Percentiles rank a stretch among this genome's conserved stretches.
phyloP scores from a whole-genome alignment of 140 eudicot genomes.

The Senecio squalidus region DNA sequence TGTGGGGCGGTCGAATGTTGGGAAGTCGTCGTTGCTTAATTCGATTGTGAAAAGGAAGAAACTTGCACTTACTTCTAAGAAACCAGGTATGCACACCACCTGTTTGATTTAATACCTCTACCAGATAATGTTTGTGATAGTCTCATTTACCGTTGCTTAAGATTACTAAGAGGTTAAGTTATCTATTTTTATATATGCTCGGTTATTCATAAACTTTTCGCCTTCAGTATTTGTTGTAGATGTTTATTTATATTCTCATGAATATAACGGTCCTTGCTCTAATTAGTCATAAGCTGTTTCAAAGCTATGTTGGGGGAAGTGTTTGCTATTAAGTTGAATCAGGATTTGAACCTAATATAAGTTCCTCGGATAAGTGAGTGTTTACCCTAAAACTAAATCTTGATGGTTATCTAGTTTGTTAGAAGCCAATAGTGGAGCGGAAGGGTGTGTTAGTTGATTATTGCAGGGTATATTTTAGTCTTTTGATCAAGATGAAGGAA shows the following conservation, averaged over 20 bases:
- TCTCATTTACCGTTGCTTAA: background rate
- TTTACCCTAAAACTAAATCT: background rate
- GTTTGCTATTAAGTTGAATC: background rate
- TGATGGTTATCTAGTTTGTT: background rate
- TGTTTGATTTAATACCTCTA: slow-evolving; percentile 23
- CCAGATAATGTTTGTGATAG: background rate
- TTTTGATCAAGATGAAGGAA: slow-evolving; percentile 2
- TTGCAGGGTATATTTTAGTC: background rate
- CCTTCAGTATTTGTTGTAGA: background rate
- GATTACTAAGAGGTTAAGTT: background rate
- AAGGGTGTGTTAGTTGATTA: background rate
- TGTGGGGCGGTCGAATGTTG: slow-evolving; percentile 97
- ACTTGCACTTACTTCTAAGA: slow-evolving; percentile 89
- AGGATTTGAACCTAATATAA: background rate
- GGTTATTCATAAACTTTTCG: background rate
- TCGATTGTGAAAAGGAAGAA: slow-evolving; percentile 80
- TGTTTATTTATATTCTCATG: background rate
- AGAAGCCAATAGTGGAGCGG: background rate
- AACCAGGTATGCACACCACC: slow-evolving; percentile 62
- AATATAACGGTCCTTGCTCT: slow-evolving; percentile 2
- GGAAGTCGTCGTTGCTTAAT: slow-evolving; percentile 87
- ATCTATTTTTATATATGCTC: background rate
- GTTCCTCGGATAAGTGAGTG: background rate
- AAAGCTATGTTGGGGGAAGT: background rate
- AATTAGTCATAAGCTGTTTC: background rate